Evolutionary conservation across 768 basidiomycete species (phyloP).

Genomic region (Phaffia tasmanica): DNA sequence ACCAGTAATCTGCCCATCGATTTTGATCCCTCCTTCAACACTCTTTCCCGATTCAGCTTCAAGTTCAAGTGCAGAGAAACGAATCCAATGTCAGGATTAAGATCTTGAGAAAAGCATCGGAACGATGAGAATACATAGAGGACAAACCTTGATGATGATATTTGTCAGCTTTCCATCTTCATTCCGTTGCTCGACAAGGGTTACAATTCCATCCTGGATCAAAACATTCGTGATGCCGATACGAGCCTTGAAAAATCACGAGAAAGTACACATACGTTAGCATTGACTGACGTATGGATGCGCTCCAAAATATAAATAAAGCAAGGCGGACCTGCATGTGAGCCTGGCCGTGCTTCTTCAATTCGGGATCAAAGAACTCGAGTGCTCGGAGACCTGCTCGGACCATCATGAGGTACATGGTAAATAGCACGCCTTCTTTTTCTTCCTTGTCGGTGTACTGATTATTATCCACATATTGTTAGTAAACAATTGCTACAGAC

Average conservation of each 20-base stretch:
- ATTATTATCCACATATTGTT: background rate
- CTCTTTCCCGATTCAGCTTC: conserved; percentile 61
- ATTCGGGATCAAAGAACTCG: conserved; percentile 70
- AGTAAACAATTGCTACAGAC: background rate
- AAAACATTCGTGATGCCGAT: conserved; percentile 74
- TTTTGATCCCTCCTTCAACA: conserved; percentile 54
- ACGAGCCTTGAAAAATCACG: conserved; percentile 55
- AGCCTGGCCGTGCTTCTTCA: conserved; percentile 69
- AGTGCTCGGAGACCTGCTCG: conserved; percentile 59
- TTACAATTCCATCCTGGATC: conserved; percentile 56
- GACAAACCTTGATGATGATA: conserved; percentile 55
- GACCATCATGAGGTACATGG: conserved; percentile 78
- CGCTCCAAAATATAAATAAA: too few species aligned
- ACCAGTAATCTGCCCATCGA: conserved; percentile 63
- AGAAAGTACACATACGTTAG: too few species aligned
- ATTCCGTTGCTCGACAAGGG: conserved; percentile 56
- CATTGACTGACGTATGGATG: too few species aligned
- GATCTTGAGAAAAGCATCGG: conserved; percentile 2
- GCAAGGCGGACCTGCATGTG: background rate
- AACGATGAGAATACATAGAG: background rate
- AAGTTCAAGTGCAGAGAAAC: too few species aligned
- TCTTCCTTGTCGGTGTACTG: conserved; percentile 60
- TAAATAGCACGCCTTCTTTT: conserved; percentile 64
- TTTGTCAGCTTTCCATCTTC: conserved; percentile 53
- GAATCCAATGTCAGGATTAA: background rate